Evolutionary conservation across 805 yeast genomes (phyloP), one percentile per base, ranked within the genome.

Genomic region (Saccharomycopsis synnaedendra): DNA sequence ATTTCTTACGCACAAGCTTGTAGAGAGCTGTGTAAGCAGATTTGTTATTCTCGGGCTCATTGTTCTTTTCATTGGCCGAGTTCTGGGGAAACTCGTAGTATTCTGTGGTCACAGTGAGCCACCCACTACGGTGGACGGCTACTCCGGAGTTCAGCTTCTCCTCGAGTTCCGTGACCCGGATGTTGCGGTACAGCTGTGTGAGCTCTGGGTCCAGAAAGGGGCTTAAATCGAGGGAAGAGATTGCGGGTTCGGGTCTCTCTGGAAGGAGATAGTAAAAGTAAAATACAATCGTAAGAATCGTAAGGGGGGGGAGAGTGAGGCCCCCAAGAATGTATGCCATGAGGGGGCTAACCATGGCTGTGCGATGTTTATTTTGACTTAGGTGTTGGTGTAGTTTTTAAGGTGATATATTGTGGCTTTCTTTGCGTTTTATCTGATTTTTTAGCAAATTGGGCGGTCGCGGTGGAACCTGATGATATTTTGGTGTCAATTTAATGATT

Each of bases 71-170:
- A 38, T 39, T 45, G 10, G 43, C 7, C 6, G 53, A 39, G n/a
- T 47, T 44, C 34, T 47, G 49, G 5, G 53, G 49, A 63, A 74
- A 68, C 49, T 71, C 66, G 64, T 82, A 70, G 59, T 81, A 85
- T 54, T 84, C 90, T 51, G 78, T 80, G 0, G 95, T 84, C n/a
- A 89, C 89, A 3, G 82, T 76, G 2, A 87, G 64, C 95, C 94
- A 85, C 5, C 95, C 96, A 7, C 76, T 67, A 58, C 72, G 76
- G 55, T 64, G 72, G 0, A 86, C 74, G 30, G 78, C 76, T 1
- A 82, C 75, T 3, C 93, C 94, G 0, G 75, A 61, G n/a, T 70
- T 67, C 38, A 66, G 63, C 8, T 64, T 63, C 55, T 84, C 89
- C 48, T 81, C 80, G n/a, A 82, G 57, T 51, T 75, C 80, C 0